Evolutionary conservation across 2,329 filamentous ascomycete genomes (phyloP).

Genomic region (Penicillium sp.): DNA sequence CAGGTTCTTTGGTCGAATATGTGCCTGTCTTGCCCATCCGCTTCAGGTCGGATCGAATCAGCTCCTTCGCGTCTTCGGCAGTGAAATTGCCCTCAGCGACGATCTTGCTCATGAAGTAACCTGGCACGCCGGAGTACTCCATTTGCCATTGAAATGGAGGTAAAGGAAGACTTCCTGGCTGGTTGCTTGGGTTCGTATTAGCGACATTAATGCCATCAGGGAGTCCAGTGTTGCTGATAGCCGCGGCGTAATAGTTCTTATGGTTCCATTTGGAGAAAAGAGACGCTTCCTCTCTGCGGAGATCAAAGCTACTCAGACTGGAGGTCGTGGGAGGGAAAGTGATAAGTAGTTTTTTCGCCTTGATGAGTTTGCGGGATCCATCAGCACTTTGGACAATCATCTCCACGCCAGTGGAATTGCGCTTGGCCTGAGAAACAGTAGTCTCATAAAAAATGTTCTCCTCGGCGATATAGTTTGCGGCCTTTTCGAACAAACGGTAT

Average conservation of each 20-base stretch:
- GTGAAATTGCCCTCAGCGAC: slow-evolving; percentile 27
- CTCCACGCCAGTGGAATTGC: slow-evolving; percentile 32
- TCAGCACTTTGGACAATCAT: slow-evolving; percentile 32
- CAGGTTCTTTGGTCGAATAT: slow-evolving; percentile 19
- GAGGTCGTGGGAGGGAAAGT: slow-evolving; percentile 46
- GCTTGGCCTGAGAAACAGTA: slow-evolving; percentile 36
- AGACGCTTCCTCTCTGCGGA: slow-evolving; percentile 35
- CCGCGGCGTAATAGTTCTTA: slow-evolving; percentile 40
- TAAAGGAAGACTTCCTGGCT: slow-evolving; percentile 32
- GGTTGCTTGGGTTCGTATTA: slow-evolving; percentile 31
- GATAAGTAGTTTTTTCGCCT: slow-evolving; percentile 48
- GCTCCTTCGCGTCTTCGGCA: slow-evolving; percentile 15
- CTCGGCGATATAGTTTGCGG: slow-evolving; percentile 42
- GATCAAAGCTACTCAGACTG: slow-evolving; percentile 42
- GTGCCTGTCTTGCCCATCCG: slow-evolving; percentile 1
- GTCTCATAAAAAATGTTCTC: slow-evolving; percentile 44
- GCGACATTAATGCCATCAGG: slow-evolving; percentile 26
- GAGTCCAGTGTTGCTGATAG: slow-evolving; percentile 44
- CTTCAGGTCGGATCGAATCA: slow-evolving; percentile 15
- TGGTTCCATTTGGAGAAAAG: slow-evolving; percentile 44
- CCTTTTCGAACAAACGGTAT: slow-evolving; percentile 26
- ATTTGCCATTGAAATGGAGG: slow-evolving; percentile 14
- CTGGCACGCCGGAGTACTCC: slow-evolving; percentile 8
- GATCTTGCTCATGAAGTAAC: slow-evolving; percentile 16
- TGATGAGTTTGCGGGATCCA: slow-evolving; percentile 36